phyloP scores from a whole-genome alignment of 2,329 filamentous ascomycete genomes.

The Coleophoma eucalyptorum region DNA sequence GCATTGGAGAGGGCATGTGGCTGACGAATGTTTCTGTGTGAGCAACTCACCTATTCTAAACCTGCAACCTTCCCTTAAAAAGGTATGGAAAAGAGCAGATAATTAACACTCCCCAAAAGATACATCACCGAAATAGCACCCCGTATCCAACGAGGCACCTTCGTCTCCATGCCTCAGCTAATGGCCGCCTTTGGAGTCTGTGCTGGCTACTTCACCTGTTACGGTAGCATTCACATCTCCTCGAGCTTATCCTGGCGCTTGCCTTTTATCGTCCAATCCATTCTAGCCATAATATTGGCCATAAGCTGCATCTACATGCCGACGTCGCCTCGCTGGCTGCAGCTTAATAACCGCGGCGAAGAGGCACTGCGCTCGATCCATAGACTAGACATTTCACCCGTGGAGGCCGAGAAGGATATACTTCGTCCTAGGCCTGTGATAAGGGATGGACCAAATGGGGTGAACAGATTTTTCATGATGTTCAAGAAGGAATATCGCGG shows the following conservation, averaged over 20 bases:
- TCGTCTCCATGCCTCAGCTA: slow-evolving; percentile 50
- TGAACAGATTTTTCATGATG: slow-evolving; percentile 2
- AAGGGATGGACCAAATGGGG: neutral
- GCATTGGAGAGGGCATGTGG: slow-evolving; percentile 52
- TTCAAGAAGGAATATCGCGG: slow-evolving; percentile 35
- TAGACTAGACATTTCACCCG: neutral
- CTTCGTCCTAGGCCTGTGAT: neutral
- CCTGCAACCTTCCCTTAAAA: neutral
- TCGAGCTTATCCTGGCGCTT: slow-evolving; percentile 51
- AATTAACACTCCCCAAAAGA: slow-evolving; percentile 4
- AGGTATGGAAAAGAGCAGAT: too few species aligned
- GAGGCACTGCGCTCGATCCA: slow-evolving; percentile 34
- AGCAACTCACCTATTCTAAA: slow-evolving; percentile 4
- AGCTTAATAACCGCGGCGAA: slow-evolving; percentile 36
- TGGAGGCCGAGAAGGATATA: neutral
- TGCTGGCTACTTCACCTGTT: slow-evolving; percentile 56
- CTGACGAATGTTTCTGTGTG: slow-evolving; percentile 46
- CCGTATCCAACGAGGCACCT: slow-evolving; percentile 38
- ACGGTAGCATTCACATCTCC: slow-evolving; percentile 43
- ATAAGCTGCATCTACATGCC: slow-evolving; percentile 39
- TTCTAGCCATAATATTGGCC: slow-evolving; percentile 35
- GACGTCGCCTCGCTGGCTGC: slow-evolving; percentile 55
- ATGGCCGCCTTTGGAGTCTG: slow-evolving; percentile 45
- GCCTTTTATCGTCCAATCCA: slow-evolving; percentile 47
- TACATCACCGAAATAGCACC: slow-evolving; percentile 63